Evolutionary conservation across 441 rosid species (phyloP).

Genomic region (Pelargonium citronellum): DNA sequence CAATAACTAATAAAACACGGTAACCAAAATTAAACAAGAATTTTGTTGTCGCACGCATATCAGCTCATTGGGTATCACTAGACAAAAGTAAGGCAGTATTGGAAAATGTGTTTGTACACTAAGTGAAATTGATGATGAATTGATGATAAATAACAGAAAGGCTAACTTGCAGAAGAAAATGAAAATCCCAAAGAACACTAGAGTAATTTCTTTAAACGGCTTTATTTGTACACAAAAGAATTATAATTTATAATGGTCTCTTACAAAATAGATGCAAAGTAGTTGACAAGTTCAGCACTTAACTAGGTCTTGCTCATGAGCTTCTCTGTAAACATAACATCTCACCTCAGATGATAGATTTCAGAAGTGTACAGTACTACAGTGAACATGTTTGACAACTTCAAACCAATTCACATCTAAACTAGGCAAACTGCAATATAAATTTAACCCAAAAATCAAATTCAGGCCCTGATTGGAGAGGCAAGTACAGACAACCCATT

Average conservation of each 20-base stretch:
- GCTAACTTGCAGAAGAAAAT: neutral
- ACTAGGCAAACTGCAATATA: neutral
- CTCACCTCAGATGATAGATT: neutral
- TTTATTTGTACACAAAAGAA: neutral
- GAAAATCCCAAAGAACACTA: neutral
- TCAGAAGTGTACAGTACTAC: neutral
- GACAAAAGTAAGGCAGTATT: neutral
- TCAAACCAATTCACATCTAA: neutral
- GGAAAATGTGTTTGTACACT: neutral
- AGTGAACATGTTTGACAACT: neutral
- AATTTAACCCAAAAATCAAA: neutral
- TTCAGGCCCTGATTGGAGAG: neutral
- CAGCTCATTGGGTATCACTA: neutral
- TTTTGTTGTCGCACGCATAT: constrained; percentile 11
- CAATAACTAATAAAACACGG: too few species aligned
- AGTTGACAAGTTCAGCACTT: too few species aligned
- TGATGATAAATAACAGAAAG: neutral
- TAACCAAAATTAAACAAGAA: too few species aligned
- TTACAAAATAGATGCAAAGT: too few species aligned
- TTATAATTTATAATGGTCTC: neutral
- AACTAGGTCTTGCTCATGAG: neutral
- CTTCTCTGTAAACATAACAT: neutral
- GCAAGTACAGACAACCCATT: neutral
- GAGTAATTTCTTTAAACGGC: neutral
- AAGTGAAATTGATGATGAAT: neutral